Evolutionary conservation across 768 basidiomycete species (phyloP).

Genomic region (Dioszegia aurantiaca): DNA sequence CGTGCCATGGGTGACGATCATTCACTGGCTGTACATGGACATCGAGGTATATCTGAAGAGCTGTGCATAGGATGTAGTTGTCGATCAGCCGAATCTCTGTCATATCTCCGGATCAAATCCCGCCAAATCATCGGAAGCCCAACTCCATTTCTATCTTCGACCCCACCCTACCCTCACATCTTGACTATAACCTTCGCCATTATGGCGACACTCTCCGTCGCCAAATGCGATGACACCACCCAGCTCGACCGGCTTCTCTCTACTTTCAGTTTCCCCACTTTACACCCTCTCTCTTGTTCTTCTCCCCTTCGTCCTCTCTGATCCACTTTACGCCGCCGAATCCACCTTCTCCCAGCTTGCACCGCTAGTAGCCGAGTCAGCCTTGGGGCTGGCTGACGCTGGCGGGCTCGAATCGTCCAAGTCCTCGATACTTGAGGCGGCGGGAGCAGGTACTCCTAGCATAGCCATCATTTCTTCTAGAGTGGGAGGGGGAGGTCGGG

Average conservation of each 20-base stretch:
- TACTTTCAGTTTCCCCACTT: not conserved
- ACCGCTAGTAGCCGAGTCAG: constrained; percentile 11
- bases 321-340: not conserved
- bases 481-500: constrained; percentile 3
- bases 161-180: too few species aligned
- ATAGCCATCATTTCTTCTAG: constrained; percentile 11
- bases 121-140: too few species aligned
- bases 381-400: constrained; percentile 6
- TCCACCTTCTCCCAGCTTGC: constrained; percentile 23
- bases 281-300: not conserved
- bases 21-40: too few species aligned
- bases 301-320: not conserved
- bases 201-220: too few species aligned
- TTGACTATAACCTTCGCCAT: too few species aligned
- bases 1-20: too few species aligned
- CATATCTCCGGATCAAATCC: too few species aligned
- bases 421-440: constrained; percentile 32
- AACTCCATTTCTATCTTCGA: too few species aligned
- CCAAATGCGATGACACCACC: too few species aligned
- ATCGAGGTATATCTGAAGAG: too few species aligned
- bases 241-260: not conserved
- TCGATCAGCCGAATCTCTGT: too few species aligned
- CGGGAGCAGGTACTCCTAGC: constrained; percentile 7
- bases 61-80: too few species aligned
- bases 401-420: constrained; percentile 35